Evolutionary conservation across 202 grass and related monocot species (phyloP).

Genomic region (Eragrostis tef): DNA sequence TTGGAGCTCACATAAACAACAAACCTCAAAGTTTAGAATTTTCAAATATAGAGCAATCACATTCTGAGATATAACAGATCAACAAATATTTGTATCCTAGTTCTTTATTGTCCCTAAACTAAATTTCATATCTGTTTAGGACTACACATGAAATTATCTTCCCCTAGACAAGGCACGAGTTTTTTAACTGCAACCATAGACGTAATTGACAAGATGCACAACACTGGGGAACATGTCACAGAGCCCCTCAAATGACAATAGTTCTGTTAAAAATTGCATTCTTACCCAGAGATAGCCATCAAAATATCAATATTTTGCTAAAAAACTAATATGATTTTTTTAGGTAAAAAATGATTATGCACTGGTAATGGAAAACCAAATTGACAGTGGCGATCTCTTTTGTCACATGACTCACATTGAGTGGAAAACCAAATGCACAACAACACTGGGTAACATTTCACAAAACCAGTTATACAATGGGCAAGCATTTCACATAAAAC

Average conservation of each 20-base stretch:
- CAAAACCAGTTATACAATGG: too few species aligned
- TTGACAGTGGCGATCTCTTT: background rate
- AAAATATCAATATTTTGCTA: background rate
- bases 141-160: background rate
- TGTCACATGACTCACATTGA: too few species aligned
- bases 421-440: too few species aligned
- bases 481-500: too few species aligned
- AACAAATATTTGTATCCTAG: background rate
- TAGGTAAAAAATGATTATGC: too few species aligned
- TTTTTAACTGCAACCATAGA: background rate
- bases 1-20: background rate
- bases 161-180: background rate
- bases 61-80: background rate
- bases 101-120: background rate
- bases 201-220: background rate
- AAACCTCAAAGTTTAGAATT: background rate
- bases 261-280: slow-evolving; percentile 1
- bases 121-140: slow-evolving; percentile 7
- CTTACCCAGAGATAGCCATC: background rate
- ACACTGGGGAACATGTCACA: background rate
- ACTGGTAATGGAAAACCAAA: slow-evolving; percentile 5
- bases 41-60: background rate
- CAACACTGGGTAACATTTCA: too few species aligned
- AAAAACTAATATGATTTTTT: background rate
- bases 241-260: background rate